phyloP scores from a whole-genome alignment of 208 protist genomes.

The Leishmania amazonensis region DNA sequence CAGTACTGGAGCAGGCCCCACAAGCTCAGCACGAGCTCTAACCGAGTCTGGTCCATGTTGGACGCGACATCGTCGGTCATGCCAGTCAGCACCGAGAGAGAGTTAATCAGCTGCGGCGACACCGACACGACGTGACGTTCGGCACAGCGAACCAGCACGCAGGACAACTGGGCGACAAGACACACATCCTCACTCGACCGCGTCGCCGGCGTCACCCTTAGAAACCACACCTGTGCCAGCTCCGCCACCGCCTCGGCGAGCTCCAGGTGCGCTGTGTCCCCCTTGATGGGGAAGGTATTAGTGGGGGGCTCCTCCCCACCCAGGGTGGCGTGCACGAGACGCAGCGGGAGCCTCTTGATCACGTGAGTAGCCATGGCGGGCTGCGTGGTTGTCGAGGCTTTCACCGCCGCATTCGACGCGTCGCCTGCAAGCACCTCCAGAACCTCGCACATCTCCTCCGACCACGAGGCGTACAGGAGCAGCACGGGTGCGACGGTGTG shows the following conservation, averaged over 20 bases:
- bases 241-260: conserved; percentile 34
- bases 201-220: conserved; percentile 8
- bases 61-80: conserved; percentile 33
- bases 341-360: conserved; percentile 57
- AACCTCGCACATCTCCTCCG: conserved; percentile 75
- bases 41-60: conserved; percentile 18
- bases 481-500: conserved; percentile 42
- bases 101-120: conserved; percentile 21
- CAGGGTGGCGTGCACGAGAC: conserved; percentile 54
- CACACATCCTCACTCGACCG: conserved; percentile 23
- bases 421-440: conserved; percentile 43
- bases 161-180: conserved; percentile 50
- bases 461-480: conserved; percentile 54
- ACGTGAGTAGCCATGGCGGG: neutral
- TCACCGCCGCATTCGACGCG: neutral
- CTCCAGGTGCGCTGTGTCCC: conserved; percentile 9
- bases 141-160: conserved; percentile 58
- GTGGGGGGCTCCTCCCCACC: conserved; percentile 29
- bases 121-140: conserved; percentile 29
- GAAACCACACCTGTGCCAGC: conserved; percentile 23
- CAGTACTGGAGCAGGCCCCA: conserved; percentile 32
- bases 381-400: neutral
- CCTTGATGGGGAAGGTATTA: conserved; percentile 22
- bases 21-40: conserved; percentile 38
- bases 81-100: conserved; percentile 25